phyloP scores from a whole-genome alignment of 805 yeast genomes.

The Ogataea nakhonphanomensis region DNA sequence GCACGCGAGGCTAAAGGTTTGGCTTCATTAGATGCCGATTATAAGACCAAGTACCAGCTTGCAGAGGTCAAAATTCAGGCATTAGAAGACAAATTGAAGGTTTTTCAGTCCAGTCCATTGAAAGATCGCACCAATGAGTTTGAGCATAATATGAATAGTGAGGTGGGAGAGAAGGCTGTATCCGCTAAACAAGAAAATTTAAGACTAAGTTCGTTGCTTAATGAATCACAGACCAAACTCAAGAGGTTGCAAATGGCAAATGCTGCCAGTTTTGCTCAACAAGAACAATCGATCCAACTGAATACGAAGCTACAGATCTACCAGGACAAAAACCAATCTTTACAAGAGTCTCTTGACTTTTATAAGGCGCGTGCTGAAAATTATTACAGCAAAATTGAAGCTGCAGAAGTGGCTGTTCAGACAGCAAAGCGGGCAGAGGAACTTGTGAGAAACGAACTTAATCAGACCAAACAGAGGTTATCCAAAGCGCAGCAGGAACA shows the following conservation, averaged over 20 bases:
- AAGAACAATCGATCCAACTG: conserved; percentile 40
- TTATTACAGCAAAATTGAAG: conserved; percentile 67
- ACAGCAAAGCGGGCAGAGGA: conserved; percentile 62
- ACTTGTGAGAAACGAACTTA: conserved; percentile 47
- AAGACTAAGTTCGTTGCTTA: conserved; percentile 33
- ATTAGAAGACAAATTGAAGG: conserved; percentile 35
- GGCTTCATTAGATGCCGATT: conserved; percentile 35
- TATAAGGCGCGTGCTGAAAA: conserved; percentile 74
- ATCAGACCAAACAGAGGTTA: conserved; percentile 47
- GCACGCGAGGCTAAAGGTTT: conserved; percentile 35
- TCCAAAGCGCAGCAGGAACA: conserved; percentile 50
- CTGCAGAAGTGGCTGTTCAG: conserved; percentile 70
- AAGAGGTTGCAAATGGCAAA: conserved; percentile 29
- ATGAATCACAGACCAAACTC: conserved; percentile 34
- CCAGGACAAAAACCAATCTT: conserved; percentile 51
- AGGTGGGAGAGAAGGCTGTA: conserved; percentile 21
- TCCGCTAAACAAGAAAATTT: conserved; percentile 33
- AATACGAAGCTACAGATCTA: conserved; percentile 57
- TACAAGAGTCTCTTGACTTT: conserved; percentile 51
- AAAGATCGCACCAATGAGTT: conserved; percentile 20
- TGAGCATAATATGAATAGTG: conserved; percentile 15
- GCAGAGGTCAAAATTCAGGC: conserved; percentile 42
- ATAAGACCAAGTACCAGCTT: conserved; percentile 44
- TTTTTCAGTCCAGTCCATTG: conserved; percentile 30
- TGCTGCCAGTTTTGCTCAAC: conserved; percentile 30